Evolutionary conservation across 768 basidiomycete species (phyloP), one percentile per base, ranked within the genome.

Genomic region (Crassisporium funariophilum): DNA sequence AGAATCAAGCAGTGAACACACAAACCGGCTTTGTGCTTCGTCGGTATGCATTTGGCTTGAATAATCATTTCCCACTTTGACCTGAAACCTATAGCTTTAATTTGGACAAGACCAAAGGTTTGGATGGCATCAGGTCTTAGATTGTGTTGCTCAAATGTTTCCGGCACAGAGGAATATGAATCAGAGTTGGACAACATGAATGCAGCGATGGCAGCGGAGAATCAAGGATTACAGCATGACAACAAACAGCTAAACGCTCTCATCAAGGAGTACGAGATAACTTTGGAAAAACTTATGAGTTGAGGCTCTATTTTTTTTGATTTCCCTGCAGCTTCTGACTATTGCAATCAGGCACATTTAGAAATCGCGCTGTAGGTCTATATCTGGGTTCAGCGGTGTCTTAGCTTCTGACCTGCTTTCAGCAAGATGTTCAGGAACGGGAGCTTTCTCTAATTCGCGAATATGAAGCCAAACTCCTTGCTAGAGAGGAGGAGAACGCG

Each of bases 241-340:
- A 99, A 98, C 74, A 95, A 97, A 63, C 95, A 98, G 57, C 77
- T 99, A 23, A 90, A 86, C 54, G 72, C 78, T 4, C 73, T 99
- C 43, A 86, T 98, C 58, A 94, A 94, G 59, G 97, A 99, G 64
- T 98, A 97, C 60, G 97, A 99, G 64, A 88, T 91, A 61, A 98
- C 95, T 0, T 71, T 99, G 23, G 97, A 99, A 67, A 89, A 79
- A 5, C 82, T 98, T 35, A 99, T 99, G 97, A 81, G 84, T 76
- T 65, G 54, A 59, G 56, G 35, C 29, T 59, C 49, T 55, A 48
- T 36, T 29, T 36, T 25, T n/a, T 34, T 42, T n/a, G 27, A n/a
- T 22, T 16, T 39, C 23, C 19, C 44, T 5, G 12, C 35, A 16
- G 33, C 41, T 27, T 23, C 47, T 51, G 43, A 44, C 45, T n/a